Evolutionary conservation across 768 basidiomycete species (phyloP).

Genomic region (Clathrus columnatus): DNA sequence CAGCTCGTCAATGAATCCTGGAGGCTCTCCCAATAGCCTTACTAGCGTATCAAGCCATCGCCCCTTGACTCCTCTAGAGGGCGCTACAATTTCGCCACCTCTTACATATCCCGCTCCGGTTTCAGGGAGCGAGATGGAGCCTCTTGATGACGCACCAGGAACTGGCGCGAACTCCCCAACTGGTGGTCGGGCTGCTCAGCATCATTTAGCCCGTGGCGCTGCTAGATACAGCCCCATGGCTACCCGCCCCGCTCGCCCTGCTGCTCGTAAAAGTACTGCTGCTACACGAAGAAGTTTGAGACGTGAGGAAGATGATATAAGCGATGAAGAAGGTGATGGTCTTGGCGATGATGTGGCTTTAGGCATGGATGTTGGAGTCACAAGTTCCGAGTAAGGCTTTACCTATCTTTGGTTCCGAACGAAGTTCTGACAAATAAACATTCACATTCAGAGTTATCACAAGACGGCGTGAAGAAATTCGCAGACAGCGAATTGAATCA

Average conservation of each 20-base stretch:
- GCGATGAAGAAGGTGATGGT: conserved; percentile 47
- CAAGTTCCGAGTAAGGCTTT: conserved; percentile 46
- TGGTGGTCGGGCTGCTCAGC: background rate
- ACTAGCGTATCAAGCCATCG: conserved; percentile 13
- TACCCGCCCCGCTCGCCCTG: background rate
- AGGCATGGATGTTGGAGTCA: conserved; percentile 30
- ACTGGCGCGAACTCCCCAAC: conserved; percentile 2
- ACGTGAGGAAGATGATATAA: conserved; percentile 3
- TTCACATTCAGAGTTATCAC: conserved; percentile 1
- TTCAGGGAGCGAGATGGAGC: background rate
- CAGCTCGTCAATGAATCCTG: conserved; percentile 35
- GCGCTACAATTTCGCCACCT: conserved; percentile 44
- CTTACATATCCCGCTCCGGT: background rate
- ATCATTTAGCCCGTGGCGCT: background rate
- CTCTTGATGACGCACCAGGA: background rate
- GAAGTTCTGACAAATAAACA: background rate
- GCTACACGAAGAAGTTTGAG: background rate
- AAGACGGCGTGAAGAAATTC: conserved; percentile 81
- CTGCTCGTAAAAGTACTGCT: conserved; percentile 1
- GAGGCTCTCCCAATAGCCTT: conserved; percentile 12
- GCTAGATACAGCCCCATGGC: background rate
- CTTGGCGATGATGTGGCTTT: conserved; percentile 52
- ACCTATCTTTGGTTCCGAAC: background rate
- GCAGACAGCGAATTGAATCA: conserved; percentile 88
- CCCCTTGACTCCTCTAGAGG: conserved; percentile 36